These are phyloP conservation scores for Calocybe indica DNA, from an alignment of 768 basidiomycete genomes.

Conservation along the genomic window DNA sequence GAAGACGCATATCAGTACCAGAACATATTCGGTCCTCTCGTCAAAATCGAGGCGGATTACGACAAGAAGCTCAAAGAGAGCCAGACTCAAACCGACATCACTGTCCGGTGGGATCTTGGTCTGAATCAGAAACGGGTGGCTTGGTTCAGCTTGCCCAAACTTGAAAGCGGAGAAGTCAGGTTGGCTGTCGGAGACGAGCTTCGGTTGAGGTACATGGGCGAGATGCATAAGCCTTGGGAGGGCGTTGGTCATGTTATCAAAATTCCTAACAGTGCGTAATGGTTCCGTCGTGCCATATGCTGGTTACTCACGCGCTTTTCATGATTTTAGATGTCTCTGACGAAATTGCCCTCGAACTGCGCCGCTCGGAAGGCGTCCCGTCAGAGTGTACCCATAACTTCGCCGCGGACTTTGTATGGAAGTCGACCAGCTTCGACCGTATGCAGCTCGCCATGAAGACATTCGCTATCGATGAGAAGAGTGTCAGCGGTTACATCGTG, in stretches of 20 bases:
- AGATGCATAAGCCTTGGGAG: conserved; percentile 92
- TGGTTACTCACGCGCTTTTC: conserved; percentile 6
- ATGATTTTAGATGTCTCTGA: conserved; percentile 82
- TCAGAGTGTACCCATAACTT: conserved; percentile 93
- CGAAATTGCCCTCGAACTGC: conserved; percentile 91
- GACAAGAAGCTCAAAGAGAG: conserved; percentile 97
- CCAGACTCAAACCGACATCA: conserved; percentile 96
- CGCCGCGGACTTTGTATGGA: conserved; percentile 99
- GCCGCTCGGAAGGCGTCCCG: conserved; percentile 88
- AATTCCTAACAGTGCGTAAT: conserved; percentile 88
- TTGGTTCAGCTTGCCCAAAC: conserved; percentile 93
- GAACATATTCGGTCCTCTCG: conserved; percentile 97
- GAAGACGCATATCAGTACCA: conserved; percentile 99
- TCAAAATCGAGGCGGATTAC: conserved; percentile 99
- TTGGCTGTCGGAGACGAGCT: conserved; percentile 96
- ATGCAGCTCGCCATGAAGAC: conserved; percentile 99
- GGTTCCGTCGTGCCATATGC: background rate
- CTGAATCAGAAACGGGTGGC: conserved; percentile 99
- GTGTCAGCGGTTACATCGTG: conserved; percentile 97
- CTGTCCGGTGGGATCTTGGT: conserved; percentile 95
- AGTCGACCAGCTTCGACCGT: conserved; percentile 97
- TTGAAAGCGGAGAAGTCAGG: conserved; percentile 96
- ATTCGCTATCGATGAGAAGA: conserved; percentile 98
- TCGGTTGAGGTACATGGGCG: conserved; percentile 82
- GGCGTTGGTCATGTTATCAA: conserved; percentile 98